These are phyloP conservation scores for Letharia lupina DNA, from an alignment of 495 filamentous ascomycete genomes.

Conservation along the genomic window DNA sequence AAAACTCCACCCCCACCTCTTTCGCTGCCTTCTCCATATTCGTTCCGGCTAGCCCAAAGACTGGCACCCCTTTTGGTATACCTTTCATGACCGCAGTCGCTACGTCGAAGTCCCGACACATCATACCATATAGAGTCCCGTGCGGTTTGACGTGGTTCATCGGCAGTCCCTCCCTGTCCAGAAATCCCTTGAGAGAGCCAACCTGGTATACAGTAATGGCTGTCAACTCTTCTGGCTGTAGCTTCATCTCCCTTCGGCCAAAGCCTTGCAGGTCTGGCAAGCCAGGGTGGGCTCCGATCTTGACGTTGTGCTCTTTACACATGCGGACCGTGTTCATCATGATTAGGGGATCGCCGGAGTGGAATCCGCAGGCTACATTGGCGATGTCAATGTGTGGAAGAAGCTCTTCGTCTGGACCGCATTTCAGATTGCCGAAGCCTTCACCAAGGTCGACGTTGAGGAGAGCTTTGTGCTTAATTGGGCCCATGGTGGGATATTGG, in stretches of 20 bases:
- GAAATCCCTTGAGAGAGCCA: slow-evolving; percentile 48
- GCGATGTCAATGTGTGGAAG: slow-evolving; percentile 52
- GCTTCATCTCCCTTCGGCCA: slow-evolving; percentile 48
- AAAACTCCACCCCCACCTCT: slow-evolving; percentile 46
- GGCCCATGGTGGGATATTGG: slow-evolving; percentile 29
- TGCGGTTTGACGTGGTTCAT: slow-evolving; percentile 56
- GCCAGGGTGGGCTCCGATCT: slow-evolving; percentile 52
- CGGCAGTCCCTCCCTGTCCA: slow-evolving; percentile 45
- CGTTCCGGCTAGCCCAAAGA: slow-evolving; percentile 51
- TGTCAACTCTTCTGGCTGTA: slow-evolving; percentile 47
- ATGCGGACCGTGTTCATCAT: slow-evolving; percentile 50
- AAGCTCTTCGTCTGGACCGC: slow-evolving; percentile 48
- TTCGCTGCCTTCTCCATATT: slow-evolving; percentile 45
- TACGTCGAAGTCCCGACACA: slow-evolving; percentile 44
- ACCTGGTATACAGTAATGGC: slow-evolving; percentile 52
- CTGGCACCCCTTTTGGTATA: slow-evolving; percentile 42
- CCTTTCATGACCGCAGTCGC: slow-evolving; percentile 45
- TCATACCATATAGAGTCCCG: slow-evolving; percentile 48
- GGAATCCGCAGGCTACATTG: slow-evolving; percentile 58
- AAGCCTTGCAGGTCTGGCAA: slow-evolving; percentile 56
- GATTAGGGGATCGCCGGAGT: slow-evolving; percentile 50
- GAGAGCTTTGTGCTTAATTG: slow-evolving; percentile 41
- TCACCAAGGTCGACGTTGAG: slow-evolving; percentile 49
- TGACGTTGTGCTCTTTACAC: slow-evolving; percentile 47
- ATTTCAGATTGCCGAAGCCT: slow-evolving; percentile 32